Evolutionary conservation across 192 early-diverging fungal genomes (phyloP).

Genomic region (Coemansia pectinata): DNA sequence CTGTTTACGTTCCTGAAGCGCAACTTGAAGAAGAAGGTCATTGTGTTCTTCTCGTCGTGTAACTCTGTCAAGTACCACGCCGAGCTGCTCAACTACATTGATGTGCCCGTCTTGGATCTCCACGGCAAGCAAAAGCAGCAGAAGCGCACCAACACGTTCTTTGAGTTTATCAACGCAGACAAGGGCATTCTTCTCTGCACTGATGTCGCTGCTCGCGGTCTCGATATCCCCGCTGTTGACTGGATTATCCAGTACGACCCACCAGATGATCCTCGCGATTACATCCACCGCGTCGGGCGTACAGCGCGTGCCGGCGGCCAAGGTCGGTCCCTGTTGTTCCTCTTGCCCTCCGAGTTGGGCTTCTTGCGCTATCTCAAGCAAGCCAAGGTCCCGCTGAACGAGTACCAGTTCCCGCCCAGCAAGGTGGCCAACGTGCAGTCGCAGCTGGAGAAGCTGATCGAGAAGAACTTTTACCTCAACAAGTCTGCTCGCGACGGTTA

Average conservation of each 20-base stretch:
- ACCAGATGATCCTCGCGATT: constrained; percentile 98
- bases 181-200: constrained; percentile 94
- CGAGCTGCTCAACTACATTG: constrained; percentile 98
- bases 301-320: constrained; percentile 90
- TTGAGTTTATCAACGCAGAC: constrained; percentile 96
- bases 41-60: constrained; percentile 98
- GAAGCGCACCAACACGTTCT: constrained; percentile 98
- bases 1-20: constrained; percentile 98
- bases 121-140: constrained; percentile 98
- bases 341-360: constrained; percentile 90
- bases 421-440: constrained; percentile 98
- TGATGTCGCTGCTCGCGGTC: constrained; percentile 95
- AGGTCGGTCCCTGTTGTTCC: constrained; percentile 93
- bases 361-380: constrained; percentile 98
- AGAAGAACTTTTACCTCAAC: constrained; percentile 98
- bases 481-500: constrained; percentile 95
- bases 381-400: constrained; percentile 97
- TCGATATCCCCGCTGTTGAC: constrained; percentile 97
- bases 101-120: constrained; percentile 96
- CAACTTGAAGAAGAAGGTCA: constrained; percentile 96
- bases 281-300: constrained; percentile 94
- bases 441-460: constrained; percentile 93
- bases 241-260: constrained; percentile 99
- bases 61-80: constrained; percentile 98
- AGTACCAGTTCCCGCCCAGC: constrained; percentile 94